Evolutionary conservation across 164 flowering plant genomes (phyloP).

Genomic region (Houttuynia cordata): DNA sequence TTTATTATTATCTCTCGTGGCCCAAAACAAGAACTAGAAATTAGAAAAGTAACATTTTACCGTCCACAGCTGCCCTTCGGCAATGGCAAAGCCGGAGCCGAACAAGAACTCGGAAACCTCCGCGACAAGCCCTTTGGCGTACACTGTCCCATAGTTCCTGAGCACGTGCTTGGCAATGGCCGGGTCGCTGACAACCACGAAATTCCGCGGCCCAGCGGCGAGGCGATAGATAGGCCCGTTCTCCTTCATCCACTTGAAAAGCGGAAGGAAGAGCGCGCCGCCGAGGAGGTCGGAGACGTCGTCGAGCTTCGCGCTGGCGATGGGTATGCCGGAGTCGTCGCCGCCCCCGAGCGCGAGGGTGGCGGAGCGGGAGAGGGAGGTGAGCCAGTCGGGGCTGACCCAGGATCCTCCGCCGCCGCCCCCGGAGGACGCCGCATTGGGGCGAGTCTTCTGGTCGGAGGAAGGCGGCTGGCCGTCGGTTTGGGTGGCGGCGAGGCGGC

Average conservation of each 20-base stretch:
- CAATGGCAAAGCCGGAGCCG: constrained; percentile 91
- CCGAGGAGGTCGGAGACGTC: constrained; percentile 86
- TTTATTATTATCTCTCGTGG: no score
- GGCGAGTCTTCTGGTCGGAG: neutral
- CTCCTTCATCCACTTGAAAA: constrained; percentile 81
- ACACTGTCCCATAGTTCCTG: constrained; percentile 58
- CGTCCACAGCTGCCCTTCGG: constrained; percentile 91
- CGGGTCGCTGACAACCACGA: constrained; percentile 84
- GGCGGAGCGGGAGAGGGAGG: constrained; percentile 44
- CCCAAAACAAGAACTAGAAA: no score
- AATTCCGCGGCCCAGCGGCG: constrained; percentile 80
- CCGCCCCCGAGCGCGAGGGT: neutral
- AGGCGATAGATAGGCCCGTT: constrained; percentile 79
- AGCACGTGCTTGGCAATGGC: constrained; percentile 86
- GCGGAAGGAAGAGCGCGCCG: constrained; percentile 78
- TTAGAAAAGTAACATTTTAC: constrained; percentile 19
- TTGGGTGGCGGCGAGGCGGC: constrained; percentile 3
- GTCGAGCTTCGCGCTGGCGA: constrained; percentile 70
- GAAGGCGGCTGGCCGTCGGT: neutral
- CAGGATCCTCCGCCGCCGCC: constrained; percentile 45
- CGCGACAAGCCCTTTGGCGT: constrained; percentile 75
- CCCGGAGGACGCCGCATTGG: neutral
- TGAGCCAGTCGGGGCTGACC: constrained; percentile 94
- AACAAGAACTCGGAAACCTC: constrained; percentile 91
- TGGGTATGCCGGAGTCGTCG: constrained; percentile 71